A percentile compares a stretch with the other conserved stretches of the same genome.
Conservation (phyloP, 2,329 filamentous ascomycete genomes). For the Fusarium sp. region DNA sequence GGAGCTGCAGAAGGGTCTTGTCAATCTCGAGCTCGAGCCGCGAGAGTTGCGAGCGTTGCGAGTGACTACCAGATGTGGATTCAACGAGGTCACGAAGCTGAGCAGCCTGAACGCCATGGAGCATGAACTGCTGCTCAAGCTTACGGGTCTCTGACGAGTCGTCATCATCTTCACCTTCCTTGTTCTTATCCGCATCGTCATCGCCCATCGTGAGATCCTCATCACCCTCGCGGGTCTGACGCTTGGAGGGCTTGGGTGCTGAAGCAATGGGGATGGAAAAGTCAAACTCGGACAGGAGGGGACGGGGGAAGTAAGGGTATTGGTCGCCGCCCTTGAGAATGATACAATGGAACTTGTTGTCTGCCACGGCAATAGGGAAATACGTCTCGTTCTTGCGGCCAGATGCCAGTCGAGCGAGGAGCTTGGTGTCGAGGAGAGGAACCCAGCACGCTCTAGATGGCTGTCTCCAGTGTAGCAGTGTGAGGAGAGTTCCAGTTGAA, state of each 20-base stretch:
- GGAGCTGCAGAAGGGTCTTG: slow-evolving; percentile 88
- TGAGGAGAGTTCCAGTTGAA: slow-evolving; percentile 87
- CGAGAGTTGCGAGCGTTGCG: slow-evolving; percentile 75
- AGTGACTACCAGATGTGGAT: slow-evolving; percentile 67
- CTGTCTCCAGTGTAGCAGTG: slow-evolving; percentile 90
- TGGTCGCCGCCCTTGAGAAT: slow-evolving; percentile 96
- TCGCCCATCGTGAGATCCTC: slow-evolving; percentile 50
- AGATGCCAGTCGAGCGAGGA: slow-evolving; percentile 82
- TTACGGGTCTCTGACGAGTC: slow-evolving; percentile 64
- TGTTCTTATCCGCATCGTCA: slow-evolving; percentile 47
- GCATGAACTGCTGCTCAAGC: slow-evolving; percentile 86
- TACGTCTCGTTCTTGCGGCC: slow-evolving; percentile 91
- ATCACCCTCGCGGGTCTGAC: slow-evolving; percentile 43
- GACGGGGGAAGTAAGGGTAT: slow-evolving; percentile 92
- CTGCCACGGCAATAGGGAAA: slow-evolving; percentile 94
- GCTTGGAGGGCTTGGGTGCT: slow-evolving; percentile 53
- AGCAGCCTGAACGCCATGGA: slow-evolving; percentile 76
- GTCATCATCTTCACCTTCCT: slow-evolving; percentile 51
- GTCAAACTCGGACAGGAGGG: slow-evolving; percentile 91
- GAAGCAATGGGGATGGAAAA: slow-evolving; percentile 85
- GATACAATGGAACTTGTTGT: slow-evolving; percentile 96
- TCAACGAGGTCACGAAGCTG: slow-evolving; percentile 82
- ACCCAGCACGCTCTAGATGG: slow-evolving; percentile 90
- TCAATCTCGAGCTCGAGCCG: slow-evolving; percentile 86
- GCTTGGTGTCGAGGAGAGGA: slow-evolving; percentile 89